These are phyloP conservation scores for Exophiala bonariae DNA, from an alignment of 2,329 filamentous ascomycete species.

Conservation along the genomic window DNA sequence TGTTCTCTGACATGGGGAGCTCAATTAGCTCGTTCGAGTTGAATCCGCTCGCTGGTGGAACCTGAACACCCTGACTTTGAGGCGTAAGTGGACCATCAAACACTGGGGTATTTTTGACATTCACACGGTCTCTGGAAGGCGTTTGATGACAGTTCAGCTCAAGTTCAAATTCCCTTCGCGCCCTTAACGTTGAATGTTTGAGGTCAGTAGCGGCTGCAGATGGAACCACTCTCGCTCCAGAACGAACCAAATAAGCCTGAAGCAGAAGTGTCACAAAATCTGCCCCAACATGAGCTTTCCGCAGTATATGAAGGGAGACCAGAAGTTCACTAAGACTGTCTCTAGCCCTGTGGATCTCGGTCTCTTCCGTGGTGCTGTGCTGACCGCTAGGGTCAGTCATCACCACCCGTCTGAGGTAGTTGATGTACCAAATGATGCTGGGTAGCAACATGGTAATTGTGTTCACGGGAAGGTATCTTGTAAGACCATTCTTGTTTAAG, in stretches of 20 bases:
- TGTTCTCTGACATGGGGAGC: too few species aligned
- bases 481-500: slow-evolving; percentile 7
- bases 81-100: too few species aligned
- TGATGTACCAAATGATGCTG: slow-evolving; percentile 6
- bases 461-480: slow-evolving; percentile 7
- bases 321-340: slow-evolving; percentile 5
- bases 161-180: background rate
- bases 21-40: too few species aligned
- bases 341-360: background rate
- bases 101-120: background rate
- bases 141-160: background rate
- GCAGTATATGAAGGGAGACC: background rate
- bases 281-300: slow-evolving; percentile 1
- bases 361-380: background rate
- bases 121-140: background rate
- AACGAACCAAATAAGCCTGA: background rate
- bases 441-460: slow-evolving; percentile 9
- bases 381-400: background rate
- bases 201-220: background rate
- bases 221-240: background rate
- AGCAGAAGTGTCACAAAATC: background rate
- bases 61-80: too few species aligned
- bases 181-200: background rate
- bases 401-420: background rate
- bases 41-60: too few species aligned